Evolutionary conservation across 2,329 filamentous ascomycete species (phyloP), one percentile per base, ranked within the genome.

Genomic region (Ophiostoma sp.): DNA sequence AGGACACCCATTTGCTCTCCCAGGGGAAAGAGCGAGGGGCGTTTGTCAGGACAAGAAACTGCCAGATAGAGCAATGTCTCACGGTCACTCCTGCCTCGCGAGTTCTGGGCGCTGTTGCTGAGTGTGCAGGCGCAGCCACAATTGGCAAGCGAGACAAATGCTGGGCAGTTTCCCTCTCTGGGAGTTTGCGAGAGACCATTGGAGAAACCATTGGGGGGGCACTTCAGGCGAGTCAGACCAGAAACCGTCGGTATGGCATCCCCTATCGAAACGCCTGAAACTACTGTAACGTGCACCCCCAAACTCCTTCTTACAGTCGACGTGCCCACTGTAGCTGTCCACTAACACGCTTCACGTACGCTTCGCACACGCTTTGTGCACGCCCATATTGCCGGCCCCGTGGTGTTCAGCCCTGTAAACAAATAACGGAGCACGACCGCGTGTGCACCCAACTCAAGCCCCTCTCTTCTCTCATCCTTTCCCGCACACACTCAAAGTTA

Each of bases 41-140:
- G 48, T 50, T 69, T 50, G 64, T 68, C 64, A 68, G 45, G 42
- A 50, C 22, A 17, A 3, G 15, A 22, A 2, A 33, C 9, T 28
- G 31, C 42, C 42, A 68, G 42, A 33, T 17, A 50, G 42, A 48
- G 17, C 64, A 5, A 68, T 22, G 64, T 45, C 61, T 66, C 61
- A 66, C 61, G 39, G 63, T 66, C 25, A 15, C 39, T 66, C 36
- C 63, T 66, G 39, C 39, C 25, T 31, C 42, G 39, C n/a, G n/a
- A n/a, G n/a, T 48, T 48, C 36, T 48, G 63, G 63, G 39, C 63
- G 33, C 8, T 48, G 63, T 68, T 68, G 64, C 64, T 68, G 64
- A 68, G 64, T 68, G 63, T 61, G 50, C 59, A 64, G 33, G 59
- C 59, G 19, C 55, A 36, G 55, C 55, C 25, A 59, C 28, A 19